Percentiles rank a stretch among this genome's conserved stretches.
Conservation (phyloP, 768 basidiomycete species). For the Strobilomyces confusus region DNA sequence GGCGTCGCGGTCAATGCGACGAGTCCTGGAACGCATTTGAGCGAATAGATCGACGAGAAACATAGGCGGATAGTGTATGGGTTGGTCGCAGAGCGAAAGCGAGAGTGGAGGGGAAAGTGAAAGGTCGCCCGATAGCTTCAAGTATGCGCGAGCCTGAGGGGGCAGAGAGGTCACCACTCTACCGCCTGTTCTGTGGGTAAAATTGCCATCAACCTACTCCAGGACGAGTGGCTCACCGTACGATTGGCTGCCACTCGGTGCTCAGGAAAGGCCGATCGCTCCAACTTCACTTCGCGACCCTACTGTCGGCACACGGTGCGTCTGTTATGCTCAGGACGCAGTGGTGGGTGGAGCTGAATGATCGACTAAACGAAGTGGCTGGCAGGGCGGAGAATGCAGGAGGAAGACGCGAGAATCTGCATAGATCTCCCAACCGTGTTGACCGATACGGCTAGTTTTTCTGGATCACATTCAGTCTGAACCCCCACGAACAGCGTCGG, state of each 20-base stretch:
- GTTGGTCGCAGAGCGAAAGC: neutral
- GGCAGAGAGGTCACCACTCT: neutral
- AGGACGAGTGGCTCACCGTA: too few relatives aligned
- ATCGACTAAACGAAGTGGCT: too few relatives aligned
- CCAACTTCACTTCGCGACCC: too few relatives aligned
- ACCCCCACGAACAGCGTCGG: neutral
- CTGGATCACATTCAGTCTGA: neutral
- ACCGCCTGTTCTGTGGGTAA: neutral
- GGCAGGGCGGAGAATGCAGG: too few relatives aligned
- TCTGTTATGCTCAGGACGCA: too few relatives aligned
- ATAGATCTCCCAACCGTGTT: neutral
- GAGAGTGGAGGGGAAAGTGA: neutral
- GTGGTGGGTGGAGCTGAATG: too few relatives aligned
- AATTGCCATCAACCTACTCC: neutral
- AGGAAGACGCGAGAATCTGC: neutral
- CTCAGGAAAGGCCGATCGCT: too few relatives aligned
- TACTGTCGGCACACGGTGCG: too few relatives aligned
- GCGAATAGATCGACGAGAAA: neutral
- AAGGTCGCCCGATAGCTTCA: neutral
- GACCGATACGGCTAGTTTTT: constrained; percentile 5
- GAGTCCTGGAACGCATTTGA: neutral
- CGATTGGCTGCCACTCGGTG: too few relatives aligned
- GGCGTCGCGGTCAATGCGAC: neutral
- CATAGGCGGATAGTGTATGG: neutral
- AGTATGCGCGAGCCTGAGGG: neutral